Evolutionary conservation across 1,139 yeast species (phyloP).

Genomic region (Groenewaldozyma sp.): DNA sequence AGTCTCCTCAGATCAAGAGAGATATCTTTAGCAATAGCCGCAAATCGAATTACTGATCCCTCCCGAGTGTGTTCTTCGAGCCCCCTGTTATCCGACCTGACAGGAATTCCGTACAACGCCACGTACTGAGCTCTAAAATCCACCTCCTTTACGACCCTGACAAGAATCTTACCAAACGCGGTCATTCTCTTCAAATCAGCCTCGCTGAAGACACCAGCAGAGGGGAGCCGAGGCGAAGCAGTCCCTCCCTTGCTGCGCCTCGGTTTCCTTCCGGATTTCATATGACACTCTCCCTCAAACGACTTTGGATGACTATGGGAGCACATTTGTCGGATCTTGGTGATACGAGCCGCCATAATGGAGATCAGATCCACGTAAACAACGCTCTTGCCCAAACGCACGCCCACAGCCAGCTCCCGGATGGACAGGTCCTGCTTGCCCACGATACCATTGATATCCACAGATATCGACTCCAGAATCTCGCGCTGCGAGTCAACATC

Average conservation of each 20-base stretch:
- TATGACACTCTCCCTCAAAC: neutral
- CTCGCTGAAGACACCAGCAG: conserved; percentile 7
- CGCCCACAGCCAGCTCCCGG: conserved; percentile 27
- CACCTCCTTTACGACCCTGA: conserved; percentile 30
- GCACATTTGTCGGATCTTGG: conserved; percentile 10
- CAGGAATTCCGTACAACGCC: conserved; percentile 22
- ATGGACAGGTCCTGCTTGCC: conserved; percentile 24
- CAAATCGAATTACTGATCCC: conserved; percentile 13
- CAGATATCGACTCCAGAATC: conserved; percentile 23
- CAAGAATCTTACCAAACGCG: conserved; percentile 22
- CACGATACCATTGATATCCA: conserved; percentile 29
- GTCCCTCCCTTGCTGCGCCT: neutral
- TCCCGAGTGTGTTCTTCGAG: conserved; percentile 1
- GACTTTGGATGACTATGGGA: too few species aligned
- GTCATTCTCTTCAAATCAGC: conserved; percentile 19
- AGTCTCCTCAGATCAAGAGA: conserved; percentile 31
- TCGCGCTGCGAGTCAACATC: conserved; percentile 26
- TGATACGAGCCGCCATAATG: conserved; percentile 10
- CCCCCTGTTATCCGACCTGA: conserved; percentile 5
- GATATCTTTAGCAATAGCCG: conserved; percentile 29
- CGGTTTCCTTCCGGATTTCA: neutral
- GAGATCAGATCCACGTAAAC: conserved; percentile 18
- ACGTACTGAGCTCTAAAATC: conserved; percentile 26
- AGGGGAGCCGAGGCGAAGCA: neutral
- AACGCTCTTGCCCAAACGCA: conserved; percentile 23